Percentiles rank a stretch among this genome's conserved stretches.
These are phyloP conservation scores for Cadophora sp. DNA, from an alignment of 2,329 filamentous ascomycete species.

Conservation along the genomic window DNA sequence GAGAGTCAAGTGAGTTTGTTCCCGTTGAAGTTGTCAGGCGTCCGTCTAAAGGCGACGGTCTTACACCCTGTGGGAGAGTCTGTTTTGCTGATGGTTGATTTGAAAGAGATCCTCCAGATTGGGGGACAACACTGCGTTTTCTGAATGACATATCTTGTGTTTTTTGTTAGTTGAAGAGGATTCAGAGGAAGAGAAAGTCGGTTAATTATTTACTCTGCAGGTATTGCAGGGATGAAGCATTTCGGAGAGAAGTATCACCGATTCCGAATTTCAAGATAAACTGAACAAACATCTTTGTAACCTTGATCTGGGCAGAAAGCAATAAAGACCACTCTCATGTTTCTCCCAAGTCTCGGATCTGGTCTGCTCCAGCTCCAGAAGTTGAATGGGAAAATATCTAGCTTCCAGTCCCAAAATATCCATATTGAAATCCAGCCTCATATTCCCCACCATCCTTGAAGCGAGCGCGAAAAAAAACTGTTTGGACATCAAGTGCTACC, in stretches of 20 bases:
- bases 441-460: not conserved
- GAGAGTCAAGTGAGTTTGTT: conserved; percentile 80
- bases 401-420: no score
- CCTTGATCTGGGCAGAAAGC: not conserved
- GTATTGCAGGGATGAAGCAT: not conserved
- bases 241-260: conserved; percentile 3
- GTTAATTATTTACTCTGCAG: conserved; percentile 17
- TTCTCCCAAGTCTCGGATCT: not conserved
- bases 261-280: not conserved
- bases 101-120: not conserved
- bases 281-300: not conserved
- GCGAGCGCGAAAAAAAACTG: conserved; percentile 8
- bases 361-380: not conserved
- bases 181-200: not conserved
- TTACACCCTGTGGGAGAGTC: conserved; percentile 59
- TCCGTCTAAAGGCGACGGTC: conserved; percentile 89
- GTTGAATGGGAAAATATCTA: not conserved
- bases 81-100: conserved; percentile 30
- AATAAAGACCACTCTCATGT: not conserved
- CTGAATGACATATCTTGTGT: conserved; percentile 65
- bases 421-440: not conserved
- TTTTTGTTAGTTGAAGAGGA: not conserved
- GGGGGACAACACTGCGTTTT: conserved; percentile 64
- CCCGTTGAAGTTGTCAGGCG: conserved; percentile 91
- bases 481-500: conserved; percentile 3